phyloP scores from a whole-genome alignment of 2,329 filamentous ascomycete species.

The Colletotrichum orchidophilum region DNA sequence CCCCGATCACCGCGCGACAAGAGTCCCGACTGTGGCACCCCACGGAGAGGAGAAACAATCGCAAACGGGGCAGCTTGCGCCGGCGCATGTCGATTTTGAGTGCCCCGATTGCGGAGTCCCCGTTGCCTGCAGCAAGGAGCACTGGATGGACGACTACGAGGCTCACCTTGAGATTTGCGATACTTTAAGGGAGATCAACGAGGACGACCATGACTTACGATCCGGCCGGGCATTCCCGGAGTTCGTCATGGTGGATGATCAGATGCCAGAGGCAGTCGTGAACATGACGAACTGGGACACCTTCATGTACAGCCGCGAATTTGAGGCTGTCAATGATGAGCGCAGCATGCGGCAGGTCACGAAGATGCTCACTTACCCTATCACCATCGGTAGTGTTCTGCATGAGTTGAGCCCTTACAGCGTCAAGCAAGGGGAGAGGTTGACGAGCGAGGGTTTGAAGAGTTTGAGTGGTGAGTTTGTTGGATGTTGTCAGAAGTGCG shows the following conservation, averaged over 20 bases:
- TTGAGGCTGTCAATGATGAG: slow-evolving; percentile 89
- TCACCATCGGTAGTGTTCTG: slow-evolving; percentile 89
- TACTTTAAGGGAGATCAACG: slow-evolving; percentile 89
- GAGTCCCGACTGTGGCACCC: slow-evolving; percentile 70
- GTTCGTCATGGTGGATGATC: slow-evolving; percentile 88
- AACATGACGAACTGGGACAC: slow-evolving; percentile 99
- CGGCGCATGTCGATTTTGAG: slow-evolving; percentile 89
- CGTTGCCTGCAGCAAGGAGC: slow-evolving; percentile 91
- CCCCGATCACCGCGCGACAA: slow-evolving; percentile 82
- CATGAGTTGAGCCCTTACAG: slow-evolving; percentile 95
- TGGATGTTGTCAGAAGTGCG: neutral
- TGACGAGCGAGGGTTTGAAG: slow-evolving; percentile 91
- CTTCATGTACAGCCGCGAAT: slow-evolving; percentile 91
- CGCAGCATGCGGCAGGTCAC: slow-evolving; percentile 93
- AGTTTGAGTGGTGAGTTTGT: slow-evolving; percentile 82
- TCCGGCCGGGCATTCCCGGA: slow-evolving; percentile 94
- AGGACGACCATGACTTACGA: slow-evolving; percentile 94
- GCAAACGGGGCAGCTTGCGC: slow-evolving; percentile 65
- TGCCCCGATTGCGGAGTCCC: slow-evolving; percentile 96
- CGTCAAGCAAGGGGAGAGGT: slow-evolving; percentile 75
- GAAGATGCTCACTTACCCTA: slow-evolving; percentile 89
- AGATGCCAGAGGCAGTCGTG: slow-evolving; percentile 90
- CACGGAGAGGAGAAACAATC: slow-evolving; percentile 70
- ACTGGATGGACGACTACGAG: slow-evolving; percentile 97
- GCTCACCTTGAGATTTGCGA: slow-evolving; percentile 93